Evolutionary conservation across 345 rosid species (phyloP).

Genomic region (Aegle marmelos): DNA sequence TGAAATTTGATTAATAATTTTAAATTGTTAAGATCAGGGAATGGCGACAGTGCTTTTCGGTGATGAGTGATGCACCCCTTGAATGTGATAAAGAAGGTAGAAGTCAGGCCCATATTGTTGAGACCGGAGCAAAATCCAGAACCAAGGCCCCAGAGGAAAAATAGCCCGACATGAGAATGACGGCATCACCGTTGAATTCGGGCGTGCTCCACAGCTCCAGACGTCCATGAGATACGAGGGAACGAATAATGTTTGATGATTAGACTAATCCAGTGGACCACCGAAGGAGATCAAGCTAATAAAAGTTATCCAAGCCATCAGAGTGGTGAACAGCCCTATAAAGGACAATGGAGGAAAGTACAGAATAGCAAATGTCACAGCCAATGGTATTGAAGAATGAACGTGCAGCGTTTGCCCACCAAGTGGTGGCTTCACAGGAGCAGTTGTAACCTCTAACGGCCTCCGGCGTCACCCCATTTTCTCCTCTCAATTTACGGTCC

Average conservation of each 20-base stretch:
- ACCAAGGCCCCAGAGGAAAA: no score
- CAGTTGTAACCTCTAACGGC: constrained; percentile 33
- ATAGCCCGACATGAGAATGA: no score
- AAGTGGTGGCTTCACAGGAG: constrained; percentile 16
- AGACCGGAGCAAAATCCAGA: no score
- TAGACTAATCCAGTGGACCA: neutral
- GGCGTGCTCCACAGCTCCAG: neutral
- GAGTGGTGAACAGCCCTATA: no score
- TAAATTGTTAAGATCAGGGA: no score
- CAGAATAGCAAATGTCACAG: neutral
- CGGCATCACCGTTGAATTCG: neutral
- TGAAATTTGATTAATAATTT: no score
- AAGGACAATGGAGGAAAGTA: neutral
- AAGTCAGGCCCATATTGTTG: no score
- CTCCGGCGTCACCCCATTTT: constrained; percentile 15
- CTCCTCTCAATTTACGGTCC: neutral
- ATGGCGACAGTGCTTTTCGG: no score
- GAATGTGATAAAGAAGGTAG: no score
- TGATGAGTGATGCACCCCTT: no score
- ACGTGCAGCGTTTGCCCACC: constrained; percentile 12
- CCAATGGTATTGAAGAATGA: neutral
- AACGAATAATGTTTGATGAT: neutral
- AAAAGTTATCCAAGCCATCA: no score
- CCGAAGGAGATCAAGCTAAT: neutral
- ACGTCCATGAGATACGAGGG: neutral